Base-by-base conservation (phyloP, 345 rosid genomes). In the Eucalyptus guilfoylei region DNA sequence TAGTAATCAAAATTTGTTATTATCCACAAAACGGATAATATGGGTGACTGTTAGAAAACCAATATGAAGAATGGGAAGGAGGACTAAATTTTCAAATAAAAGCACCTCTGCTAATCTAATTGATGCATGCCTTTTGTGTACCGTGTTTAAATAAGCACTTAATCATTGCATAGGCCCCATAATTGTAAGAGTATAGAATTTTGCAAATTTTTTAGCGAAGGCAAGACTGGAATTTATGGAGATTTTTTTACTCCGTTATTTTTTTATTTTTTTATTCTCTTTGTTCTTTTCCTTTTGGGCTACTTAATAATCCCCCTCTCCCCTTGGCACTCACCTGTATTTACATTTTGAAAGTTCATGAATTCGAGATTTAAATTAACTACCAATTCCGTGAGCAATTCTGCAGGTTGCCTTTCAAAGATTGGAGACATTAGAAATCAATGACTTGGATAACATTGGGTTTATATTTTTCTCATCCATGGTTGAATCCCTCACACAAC, bases 391-490 rank as follows among this genome's bases (percentile, higher is more conserved):
- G 0, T 58, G 64, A 58, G 6, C 1, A 58, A 58, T 26, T 11
- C 4, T 6, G 14, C 7, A 26, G n/a, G n/a, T 58, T 10, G n/a
- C n/a, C 64, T 58, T 58, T 58, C n/a, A 6, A 1, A 58, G 4
- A 11, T 58, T 58, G 64, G 14, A 26, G 64, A 24, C 14, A 58
- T 58, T 58, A 24, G 7, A 58, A 4, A 11, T 58, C 4, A 2
- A 0, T 5, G 7, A 2, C 28, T 58, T 26, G 30, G 14, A 11
- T 10, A 58, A 11, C 4, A 1, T 26, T 1, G 14, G 7, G n/a
- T 58, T 26, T 58, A 11, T 58, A 3, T 58, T 58, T 58, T 58
- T 3, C n/a, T 7, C 14, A 58, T 11, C 64, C 64, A 58, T 26
- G 64, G 9, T 62, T 30, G 2, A 62, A 28, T 30, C 69, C 2